These are phyloP conservation scores for Capsicum baccatum DNA, from an alignment of 257 asterid species.

Conservation along the genomic window DNA sequence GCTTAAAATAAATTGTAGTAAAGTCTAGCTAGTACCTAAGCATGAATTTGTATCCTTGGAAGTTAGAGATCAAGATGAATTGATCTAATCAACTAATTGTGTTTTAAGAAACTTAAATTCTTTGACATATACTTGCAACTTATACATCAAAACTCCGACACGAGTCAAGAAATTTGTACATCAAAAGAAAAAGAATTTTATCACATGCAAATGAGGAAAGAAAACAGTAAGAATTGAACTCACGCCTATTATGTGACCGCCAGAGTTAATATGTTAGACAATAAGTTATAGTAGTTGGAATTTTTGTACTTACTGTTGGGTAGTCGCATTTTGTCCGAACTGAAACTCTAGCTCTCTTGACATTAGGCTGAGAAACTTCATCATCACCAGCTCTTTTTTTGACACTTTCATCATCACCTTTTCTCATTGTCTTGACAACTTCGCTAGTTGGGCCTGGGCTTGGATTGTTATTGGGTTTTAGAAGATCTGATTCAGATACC, in stretches of 20 bases:
- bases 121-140: not conserved
- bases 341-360: conserved; percentile 84
- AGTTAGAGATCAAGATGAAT: not conserved
- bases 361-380: conserved; percentile 57
- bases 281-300: not conserved
- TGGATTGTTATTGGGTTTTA: conserved; percentile 26
- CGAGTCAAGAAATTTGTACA: not conserved
- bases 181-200: not conserved
- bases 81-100: not conserved
- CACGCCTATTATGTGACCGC: not conserved
- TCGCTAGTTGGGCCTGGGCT: conserved; percentile 46
- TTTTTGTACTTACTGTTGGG: conserved; percentile 62
- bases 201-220: not conserved
- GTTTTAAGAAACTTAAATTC: not conserved
- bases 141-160: not conserved
- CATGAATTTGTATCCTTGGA: not conserved
- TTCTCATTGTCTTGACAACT: conserved; percentile 44
- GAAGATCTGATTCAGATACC: not conserved
- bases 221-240: not conserved
- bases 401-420: conserved; percentile 57
- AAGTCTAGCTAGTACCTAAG: not conserved
- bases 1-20: not conserved
- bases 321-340: conserved; percentile 82
- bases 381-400: conserved; percentile 80
- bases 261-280: not conserved